Evolutionary conservation across 2,329 filamentous ascomycete species (phyloP).

Genomic region (Neobulgaria alba): DNA sequence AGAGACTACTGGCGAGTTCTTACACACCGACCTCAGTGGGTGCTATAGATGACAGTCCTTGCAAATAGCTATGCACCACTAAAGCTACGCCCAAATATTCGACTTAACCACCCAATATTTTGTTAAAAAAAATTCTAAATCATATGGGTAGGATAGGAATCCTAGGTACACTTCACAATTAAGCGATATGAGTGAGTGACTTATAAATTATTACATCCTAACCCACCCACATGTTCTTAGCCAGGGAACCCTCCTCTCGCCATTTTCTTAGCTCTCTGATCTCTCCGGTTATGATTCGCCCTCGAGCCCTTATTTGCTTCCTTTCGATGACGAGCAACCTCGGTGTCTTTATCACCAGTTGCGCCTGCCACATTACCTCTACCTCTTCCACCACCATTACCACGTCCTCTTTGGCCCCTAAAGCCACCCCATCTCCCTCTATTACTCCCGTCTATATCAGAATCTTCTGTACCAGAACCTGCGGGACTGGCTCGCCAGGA

Average conservation of each 20-base stretch:
- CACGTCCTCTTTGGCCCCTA: conserved; percentile 36
- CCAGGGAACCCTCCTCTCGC: conserved; percentile 40
- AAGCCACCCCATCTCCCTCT: conserved; percentile 38
- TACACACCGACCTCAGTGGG: no score
- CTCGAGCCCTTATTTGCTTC: conserved; percentile 74
- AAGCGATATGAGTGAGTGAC: no score
- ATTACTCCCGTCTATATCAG: conserved; percentile 39
- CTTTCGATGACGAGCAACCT: conserved; percentile 63
- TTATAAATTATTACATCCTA: no score
- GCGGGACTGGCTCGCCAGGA: conserved; percentile 51
- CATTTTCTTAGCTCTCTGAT: conserved; percentile 60
- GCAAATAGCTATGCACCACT: no score
- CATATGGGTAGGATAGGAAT: no score
- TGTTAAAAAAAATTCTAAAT: no score
- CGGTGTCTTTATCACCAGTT: conserved; percentile 61
- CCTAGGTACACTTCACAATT: no score
- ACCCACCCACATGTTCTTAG: conserved; percentile 8
- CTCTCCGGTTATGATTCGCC: conserved; percentile 80
- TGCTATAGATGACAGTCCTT: no score
- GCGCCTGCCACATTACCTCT: conserved; percentile 56
- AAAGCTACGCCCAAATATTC: no score
- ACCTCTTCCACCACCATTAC: conserved; percentile 43
- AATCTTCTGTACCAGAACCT: conserved; percentile 49
- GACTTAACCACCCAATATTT: no score
- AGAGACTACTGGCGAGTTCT: no score